Conservation (phyloP, 1,284 basidiomycete genomes). For the Cerrena zonata region DNA sequence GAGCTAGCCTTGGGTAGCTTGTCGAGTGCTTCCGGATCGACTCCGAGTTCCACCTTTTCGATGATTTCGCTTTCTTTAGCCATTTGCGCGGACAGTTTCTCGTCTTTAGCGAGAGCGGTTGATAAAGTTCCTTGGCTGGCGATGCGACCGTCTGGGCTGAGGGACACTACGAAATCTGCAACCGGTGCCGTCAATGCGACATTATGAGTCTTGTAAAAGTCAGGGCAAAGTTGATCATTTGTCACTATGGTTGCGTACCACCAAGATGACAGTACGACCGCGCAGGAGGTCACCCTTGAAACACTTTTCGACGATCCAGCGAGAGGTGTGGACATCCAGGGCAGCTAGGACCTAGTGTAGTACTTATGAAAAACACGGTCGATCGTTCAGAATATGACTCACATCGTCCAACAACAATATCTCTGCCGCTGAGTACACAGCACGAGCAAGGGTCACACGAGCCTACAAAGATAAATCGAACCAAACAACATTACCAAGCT, state of each 20-base stretch:
- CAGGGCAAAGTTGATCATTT: neutral
- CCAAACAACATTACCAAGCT: neutral
- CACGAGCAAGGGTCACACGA: constrained; percentile 68
- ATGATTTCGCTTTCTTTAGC: constrained; percentile 37
- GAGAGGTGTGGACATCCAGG: constrained; percentile 61
- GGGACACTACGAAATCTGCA: constrained; percentile 56
- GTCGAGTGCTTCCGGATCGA: constrained; percentile 27
- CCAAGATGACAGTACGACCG: constrained; percentile 69
- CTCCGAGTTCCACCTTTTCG: constrained; percentile 32
- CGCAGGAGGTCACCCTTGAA: constrained; percentile 63
- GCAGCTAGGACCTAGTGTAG: constrained; percentile 42
- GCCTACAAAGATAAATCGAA: constrained; percentile 32
- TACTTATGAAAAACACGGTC: neutral
- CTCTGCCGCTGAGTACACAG: constrained; percentile 58
- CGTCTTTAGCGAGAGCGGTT: constrained; percentile 37
- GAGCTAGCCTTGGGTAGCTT: constrained; percentile 23
- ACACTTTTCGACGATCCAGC: constrained; percentile 73
- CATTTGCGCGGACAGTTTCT: constrained; percentile 26
- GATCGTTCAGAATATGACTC: constrained; percentile 5
- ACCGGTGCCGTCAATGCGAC: constrained; percentile 58
- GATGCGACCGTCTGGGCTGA: constrained; percentile 47
- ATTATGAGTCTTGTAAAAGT: constrained; percentile 56
- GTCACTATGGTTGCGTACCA: constrained; percentile 39
- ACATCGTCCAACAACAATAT: constrained; percentile 66
- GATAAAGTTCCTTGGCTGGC: constrained; percentile 40